phyloP scores from a whole-genome alignment of 169 alveolate genomes.

The Babesia divergens region DNA sequence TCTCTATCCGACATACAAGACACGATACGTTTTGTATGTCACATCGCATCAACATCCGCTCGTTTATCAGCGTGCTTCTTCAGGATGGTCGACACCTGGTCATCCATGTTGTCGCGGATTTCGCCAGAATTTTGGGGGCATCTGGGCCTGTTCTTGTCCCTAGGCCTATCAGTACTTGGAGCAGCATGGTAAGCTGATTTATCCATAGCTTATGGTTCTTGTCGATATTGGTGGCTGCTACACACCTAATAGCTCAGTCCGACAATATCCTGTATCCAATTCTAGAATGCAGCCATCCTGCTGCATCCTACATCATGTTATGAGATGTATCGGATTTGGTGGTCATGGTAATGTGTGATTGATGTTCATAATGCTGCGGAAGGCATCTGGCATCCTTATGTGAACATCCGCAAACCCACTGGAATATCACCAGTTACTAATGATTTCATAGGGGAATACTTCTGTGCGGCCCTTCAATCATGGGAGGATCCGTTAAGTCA shows the following conservation, averaged over 20 bases:
- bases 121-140: slow-evolving; percentile 83
- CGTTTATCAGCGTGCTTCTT: background rate
- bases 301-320: too few species aligned
- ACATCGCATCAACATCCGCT: slow-evolving; percentile 6
- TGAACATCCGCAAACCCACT: background rate
- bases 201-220: background rate
- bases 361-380: too few species aligned
- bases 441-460: slow-evolving; percentile 90
- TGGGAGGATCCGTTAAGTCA: slow-evolving; percentile 98
- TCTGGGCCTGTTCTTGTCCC: slow-evolving; percentile 89
- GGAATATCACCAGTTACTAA: background rate
- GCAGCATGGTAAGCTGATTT: slow-evolving; percentile 90
- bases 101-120: slow-evolving; percentile 57
- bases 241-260: too few species aligned
- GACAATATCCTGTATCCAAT: too few species aligned
- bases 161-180: slow-evolving; percentile 91
- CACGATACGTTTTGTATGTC: background rate
- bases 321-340: too few species aligned
- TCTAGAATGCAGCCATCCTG: too few species aligned
- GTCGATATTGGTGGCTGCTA: background rate
- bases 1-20: background rate
- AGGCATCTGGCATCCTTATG: too few species aligned
- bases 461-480: slow-evolving; percentile 95
- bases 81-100: slow-evolving; percentile 70
- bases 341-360: too few species aligned